phyloP scores from a whole-genome alignment of 129 eudicot genomes.

The Daucus carota region DNA sequence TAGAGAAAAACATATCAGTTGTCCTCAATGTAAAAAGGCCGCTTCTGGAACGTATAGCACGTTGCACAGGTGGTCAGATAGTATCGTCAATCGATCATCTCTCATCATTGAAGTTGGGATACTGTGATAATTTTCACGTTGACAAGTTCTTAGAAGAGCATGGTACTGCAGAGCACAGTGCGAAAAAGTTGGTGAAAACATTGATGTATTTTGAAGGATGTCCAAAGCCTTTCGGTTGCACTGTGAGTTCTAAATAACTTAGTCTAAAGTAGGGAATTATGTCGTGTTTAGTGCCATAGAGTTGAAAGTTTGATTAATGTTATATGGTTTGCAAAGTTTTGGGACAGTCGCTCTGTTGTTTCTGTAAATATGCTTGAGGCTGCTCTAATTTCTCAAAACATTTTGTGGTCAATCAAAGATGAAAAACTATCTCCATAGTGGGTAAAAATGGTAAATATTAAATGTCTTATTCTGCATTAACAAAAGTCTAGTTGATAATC shows the following conservation, averaged over 20 bases:
- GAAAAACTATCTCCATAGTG: neutral
- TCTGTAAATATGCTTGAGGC: neutral
- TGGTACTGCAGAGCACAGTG: slow-evolving; percentile 76
- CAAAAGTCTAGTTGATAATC: neutral
- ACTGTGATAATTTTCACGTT: slow-evolving; percentile 76
- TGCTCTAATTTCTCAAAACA: neutral
- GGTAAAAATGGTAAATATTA: neutral
- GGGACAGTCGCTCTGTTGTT: neutral
- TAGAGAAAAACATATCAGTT: slow-evolving; percentile 84
- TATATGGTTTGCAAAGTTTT: neutral
- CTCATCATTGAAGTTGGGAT: slow-evolving; percentile 72
- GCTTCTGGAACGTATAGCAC: slow-evolving; percentile 92
- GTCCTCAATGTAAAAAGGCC: slow-evolving; percentile 84
- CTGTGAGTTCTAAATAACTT: slow-evolving; percentile 45
- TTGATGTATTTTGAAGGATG: slow-evolving; percentile 98
- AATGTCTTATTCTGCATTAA: neutral
- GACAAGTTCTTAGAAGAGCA: slow-evolving; percentile 76
- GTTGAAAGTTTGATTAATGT: neutral
- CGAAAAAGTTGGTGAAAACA: slow-evolving; percentile 80
- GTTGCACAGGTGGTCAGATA: slow-evolving; percentile 94
- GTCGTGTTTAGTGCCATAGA: neutral
- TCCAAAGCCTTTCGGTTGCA: slow-evolving; percentile 96
- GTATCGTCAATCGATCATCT: slow-evolving; percentile 93
- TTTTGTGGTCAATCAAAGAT: neutral
- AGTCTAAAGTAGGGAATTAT: neutral